phyloP scores from a whole-genome alignment of 2,329 filamentous ascomycete genomes.

The Hymenoscyphus albidus region DNA sequence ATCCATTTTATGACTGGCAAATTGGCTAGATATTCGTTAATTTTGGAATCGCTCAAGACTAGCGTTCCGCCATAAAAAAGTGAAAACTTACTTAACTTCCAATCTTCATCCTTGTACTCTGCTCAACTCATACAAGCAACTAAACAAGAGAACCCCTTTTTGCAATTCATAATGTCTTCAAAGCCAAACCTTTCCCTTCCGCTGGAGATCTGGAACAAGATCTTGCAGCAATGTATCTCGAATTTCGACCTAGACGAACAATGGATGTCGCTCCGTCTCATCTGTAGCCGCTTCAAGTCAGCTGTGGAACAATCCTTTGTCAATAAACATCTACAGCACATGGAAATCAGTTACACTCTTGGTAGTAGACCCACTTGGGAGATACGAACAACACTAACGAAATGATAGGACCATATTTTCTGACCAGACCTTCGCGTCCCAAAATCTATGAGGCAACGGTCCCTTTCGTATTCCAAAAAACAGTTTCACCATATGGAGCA shows the following conservation, averaged over 20 bases:
- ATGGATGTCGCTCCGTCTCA: slow-evolving; percentile 4
- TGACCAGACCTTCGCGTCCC: neutral
- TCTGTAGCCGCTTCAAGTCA: neutral
- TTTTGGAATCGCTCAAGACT: no score
- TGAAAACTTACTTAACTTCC: no score
- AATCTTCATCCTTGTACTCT: neutral
- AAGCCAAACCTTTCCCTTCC: neutral
- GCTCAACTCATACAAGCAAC: neutral
- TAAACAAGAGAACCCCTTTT: neutral
- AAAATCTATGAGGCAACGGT: neutral
- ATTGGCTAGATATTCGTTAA: no score
- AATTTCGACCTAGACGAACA: neutral
- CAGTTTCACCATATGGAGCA: no score
- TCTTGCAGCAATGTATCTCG: neutral
- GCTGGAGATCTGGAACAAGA: neutral
- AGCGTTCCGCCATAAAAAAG: no score
- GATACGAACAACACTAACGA: neutral
- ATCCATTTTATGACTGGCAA: no score
- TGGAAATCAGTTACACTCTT: neutral
- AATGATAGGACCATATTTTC: neutral
- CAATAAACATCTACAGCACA: neutral
- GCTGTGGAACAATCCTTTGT: neutral
- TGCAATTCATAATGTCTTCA: neutral
- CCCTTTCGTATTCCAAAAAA: neutral
- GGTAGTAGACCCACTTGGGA: neutral